Conservation (phyloP, 2,329 filamentous ascomycete species). For the Colletotrichum endophyticum region DNA sequence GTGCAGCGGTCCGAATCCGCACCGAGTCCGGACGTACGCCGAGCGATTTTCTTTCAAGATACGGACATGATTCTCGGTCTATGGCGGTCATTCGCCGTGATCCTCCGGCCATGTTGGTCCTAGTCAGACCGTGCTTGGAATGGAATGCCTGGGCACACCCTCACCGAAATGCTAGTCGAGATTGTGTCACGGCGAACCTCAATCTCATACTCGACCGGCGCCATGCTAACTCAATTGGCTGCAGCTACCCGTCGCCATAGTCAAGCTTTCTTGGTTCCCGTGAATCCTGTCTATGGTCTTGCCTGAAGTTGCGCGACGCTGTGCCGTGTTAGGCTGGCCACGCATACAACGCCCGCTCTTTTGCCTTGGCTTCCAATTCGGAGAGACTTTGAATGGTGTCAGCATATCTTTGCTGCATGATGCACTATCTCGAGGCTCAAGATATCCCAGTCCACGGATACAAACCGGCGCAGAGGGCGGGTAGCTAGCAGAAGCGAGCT, state of each 20-base stretch:
- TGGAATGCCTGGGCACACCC: background rate
- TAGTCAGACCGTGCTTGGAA: background rate
- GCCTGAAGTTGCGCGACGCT: background rate
- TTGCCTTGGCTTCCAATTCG: background rate
- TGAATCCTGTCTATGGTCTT: background rate
- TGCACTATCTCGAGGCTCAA: background rate
- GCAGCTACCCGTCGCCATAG: background rate
- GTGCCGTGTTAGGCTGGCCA: background rate
- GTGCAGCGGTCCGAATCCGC: conserved; percentile 12
- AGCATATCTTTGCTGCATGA: background rate
- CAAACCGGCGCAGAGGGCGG: background rate
- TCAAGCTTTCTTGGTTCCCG: background rate
- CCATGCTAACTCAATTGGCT: background rate
- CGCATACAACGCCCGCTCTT: background rate
- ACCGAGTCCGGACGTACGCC: conserved; percentile 4
- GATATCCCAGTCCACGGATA: background rate
- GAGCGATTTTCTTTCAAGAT: background rate
- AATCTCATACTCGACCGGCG: background rate
- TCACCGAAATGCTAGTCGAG: background rate
- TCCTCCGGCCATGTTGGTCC: background rate
- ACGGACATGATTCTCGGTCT: background rate
- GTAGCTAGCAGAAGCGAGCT: conserved; percentile 15
- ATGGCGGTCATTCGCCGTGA: background rate
- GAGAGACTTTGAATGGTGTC: background rate
- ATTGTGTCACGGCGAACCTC: background rate